phyloP scores from a whole-genome alignment of 2,329 filamentous ascomycete genomes.

The Gnomoniopsis smithogilvyi region DNA sequence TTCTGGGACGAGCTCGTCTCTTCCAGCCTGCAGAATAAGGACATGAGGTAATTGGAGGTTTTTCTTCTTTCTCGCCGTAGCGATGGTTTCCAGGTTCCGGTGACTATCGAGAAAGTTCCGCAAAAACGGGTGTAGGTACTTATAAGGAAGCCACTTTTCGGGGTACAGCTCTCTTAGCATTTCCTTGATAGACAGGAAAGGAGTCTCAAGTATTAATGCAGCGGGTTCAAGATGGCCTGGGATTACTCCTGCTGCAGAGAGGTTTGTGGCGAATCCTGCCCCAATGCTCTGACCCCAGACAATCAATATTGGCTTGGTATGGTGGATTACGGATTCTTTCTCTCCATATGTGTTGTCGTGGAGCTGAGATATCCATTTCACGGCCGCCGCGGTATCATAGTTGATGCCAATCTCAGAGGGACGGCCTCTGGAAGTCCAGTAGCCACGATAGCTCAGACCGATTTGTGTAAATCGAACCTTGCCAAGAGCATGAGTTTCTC shows the following conservation, averaged over 20 bases:
- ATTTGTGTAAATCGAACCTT: conserved; percentile 43
- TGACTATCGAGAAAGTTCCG: conserved; percentile 59
- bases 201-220: conserved; percentile 69
- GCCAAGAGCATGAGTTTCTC: too few species aligned
- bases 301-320: conserved; percentile 41
- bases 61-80: conserved; percentile 26
- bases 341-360: conserved; percentile 29
- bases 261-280: conserved; percentile 65
- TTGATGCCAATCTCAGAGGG: conserved; percentile 70
- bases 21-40: conserved; percentile 53
- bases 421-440: conserved; percentile 72
- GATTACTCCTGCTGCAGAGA: conserved; percentile 41
- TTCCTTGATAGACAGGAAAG: conserved; percentile 66
- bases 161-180: conserved; percentile 74
- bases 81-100: conserved; percentile 45
- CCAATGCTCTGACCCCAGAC: conserved; percentile 80
- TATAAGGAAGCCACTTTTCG: conserved; percentile 76
- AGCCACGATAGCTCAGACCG: conserved; percentile 65
- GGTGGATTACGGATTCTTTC: conserved; percentile 13
- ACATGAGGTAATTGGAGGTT: conserved; percentile 31
- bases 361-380: conserved; percentile 55
- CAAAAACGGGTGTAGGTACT: conserved; percentile 70
- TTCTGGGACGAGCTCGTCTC: conserved; percentile 56
- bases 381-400: conserved; percentile 61
- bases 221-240: conserved; percentile 37